Percentiles rank a stretch among this genome's conserved stretches.
phyloP scores from a whole-genome alignment of 768 basidiomycete species.

The Phylloporus arenicola region DNA sequence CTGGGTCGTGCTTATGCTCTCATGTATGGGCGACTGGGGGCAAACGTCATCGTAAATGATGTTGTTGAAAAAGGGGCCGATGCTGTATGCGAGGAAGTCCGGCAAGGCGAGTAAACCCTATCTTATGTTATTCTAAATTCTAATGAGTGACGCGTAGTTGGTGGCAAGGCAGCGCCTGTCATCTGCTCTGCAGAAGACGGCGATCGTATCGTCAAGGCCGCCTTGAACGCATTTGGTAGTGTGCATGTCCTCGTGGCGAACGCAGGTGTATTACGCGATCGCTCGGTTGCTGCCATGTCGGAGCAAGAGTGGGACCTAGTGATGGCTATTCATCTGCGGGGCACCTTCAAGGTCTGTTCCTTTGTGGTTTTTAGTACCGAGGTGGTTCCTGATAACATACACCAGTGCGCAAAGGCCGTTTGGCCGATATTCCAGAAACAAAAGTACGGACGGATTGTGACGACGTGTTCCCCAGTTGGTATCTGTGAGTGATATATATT shows the following conservation, averaged over 20 bases:
- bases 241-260: slow-evolving; percentile 89
- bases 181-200: slow-evolving; percentile 90
- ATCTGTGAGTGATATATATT: slow-evolving; percentile 58
- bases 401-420: slow-evolving; percentile 85
- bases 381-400: background rate
- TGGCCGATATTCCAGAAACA: slow-evolving; percentile 98
- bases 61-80: slow-evolving; percentile 82
- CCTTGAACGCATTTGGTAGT: slow-evolving; percentile 79
- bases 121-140: background rate
- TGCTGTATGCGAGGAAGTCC: slow-evolving; percentile 82
- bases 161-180: slow-evolving; percentile 81
- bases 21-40: slow-evolving; percentile 90
- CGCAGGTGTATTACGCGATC: slow-evolving; percentile 91
- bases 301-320: slow-evolving; percentile 95
- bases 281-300: slow-evolving; percentile 84
- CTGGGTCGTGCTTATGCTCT: slow-evolving; percentile 88
- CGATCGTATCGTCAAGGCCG: slow-evolving; percentile 80
- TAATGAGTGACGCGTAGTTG: slow-evolving; percentile 42
- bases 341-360: slow-evolving; percentile 72
- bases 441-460: slow-evolving; percentile 92
- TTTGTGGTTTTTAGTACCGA: background rate
- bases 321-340: slow-evolving; percentile 80
- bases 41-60: slow-evolving; percentile 95
- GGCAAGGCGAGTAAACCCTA: slow-evolving; percentile 47
- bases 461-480: slow-evolving; percentile 89